Base-by-base conservation (phyloP, 1,139 yeast genomes). In the Groenewaldozyma sp. region DNA sequence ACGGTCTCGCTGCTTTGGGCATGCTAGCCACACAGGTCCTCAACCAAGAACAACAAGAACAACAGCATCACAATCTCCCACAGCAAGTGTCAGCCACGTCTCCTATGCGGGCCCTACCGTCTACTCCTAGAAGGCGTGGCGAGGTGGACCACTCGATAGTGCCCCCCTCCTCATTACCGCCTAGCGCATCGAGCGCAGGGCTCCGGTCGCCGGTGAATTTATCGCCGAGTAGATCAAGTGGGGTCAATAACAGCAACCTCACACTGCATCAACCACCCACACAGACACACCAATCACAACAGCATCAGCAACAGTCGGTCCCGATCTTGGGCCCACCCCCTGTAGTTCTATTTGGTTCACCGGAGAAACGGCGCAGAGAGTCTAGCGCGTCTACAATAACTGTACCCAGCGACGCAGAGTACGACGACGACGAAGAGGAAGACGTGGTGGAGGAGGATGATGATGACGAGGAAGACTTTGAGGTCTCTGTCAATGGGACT, bases 361-460 rank as follows among this genome's bases (percentile, higher is more conserved):
- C 44, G 9, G 52, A 47, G 22, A 49, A 55, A 38, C 54, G 60
- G 7, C 49, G 64, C 9, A 45, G 64, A 14, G 54, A 56, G n/a
- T 55, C 61, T 9, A 51, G 55, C 39, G 56, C 60, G 26, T 56
- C 62, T 5, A 60, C 65, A 1, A 59, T 60, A 14, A 54, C 62
- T 6, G 53, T 56, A 7, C 48, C 51, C 7, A 43, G 42, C 26
- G 45, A 45, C 10, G 51, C 39, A 4, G 52, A 50, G 13, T 45
- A 41, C 13, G 45, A 45, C 13, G 47, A 39, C 24, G 45, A 41
- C 18, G 43, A 36, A 9, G 37, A 42, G 10, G 42, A 36, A 14
- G 42, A 40, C 26, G 45, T 41, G n/a, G 41, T 34, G 5, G 35
- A 32, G 4, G 40, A 29, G 14, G 11, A 36, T 24, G 40, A 24